phyloP scores from a whole-genome alignment of 768 basidiomycete genomes.

The Termitomyces titanicus region DNA sequence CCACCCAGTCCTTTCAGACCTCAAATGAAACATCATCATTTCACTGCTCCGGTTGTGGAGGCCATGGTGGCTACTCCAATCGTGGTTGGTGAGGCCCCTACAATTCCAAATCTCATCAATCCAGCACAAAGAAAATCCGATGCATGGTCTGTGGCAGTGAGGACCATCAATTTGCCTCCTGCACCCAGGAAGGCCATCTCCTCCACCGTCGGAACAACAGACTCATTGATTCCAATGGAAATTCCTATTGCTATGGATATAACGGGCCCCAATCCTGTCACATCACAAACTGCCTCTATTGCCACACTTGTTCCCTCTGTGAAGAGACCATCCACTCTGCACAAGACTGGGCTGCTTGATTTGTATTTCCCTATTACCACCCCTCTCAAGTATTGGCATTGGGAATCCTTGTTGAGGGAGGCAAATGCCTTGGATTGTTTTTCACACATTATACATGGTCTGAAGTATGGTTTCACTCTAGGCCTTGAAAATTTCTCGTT shows the following conservation, averaged over 20 bases:
- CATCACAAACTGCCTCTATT: not conserved
- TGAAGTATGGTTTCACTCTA: not conserved
- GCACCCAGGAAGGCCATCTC: not conserved
- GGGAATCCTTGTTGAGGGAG: not conserved
- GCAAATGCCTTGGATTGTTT: not conserved
- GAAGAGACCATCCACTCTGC: not conserved
- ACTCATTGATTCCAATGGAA: not conserved
- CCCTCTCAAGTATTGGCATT: rapidly evolving
- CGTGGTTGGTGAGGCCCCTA: too few species aligned
- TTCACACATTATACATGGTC: not conserved
- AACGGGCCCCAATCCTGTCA: not conserved
- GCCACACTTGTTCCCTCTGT: not conserved
- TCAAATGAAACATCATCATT: not conserved
- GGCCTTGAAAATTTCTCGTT: too few species aligned
- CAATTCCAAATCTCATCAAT: too few species aligned
- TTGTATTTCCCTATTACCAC: not conserved
- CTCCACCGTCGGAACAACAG: rapidly evolving
- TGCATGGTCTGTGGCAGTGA: not conserved
- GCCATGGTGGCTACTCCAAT: too few species aligned
- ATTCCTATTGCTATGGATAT: not conserved
- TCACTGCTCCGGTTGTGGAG: not conserved
- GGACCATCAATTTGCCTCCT: not conserved
- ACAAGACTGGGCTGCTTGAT: not conserved
- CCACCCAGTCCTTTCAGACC: not conserved
- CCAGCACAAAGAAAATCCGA: too few species aligned